A percentile compares a stretch with the other conserved stretches of the same genome.
phyloP scores from a whole-genome alignment of 306 rosid genomes.

The Rosa multiflora region DNA sequence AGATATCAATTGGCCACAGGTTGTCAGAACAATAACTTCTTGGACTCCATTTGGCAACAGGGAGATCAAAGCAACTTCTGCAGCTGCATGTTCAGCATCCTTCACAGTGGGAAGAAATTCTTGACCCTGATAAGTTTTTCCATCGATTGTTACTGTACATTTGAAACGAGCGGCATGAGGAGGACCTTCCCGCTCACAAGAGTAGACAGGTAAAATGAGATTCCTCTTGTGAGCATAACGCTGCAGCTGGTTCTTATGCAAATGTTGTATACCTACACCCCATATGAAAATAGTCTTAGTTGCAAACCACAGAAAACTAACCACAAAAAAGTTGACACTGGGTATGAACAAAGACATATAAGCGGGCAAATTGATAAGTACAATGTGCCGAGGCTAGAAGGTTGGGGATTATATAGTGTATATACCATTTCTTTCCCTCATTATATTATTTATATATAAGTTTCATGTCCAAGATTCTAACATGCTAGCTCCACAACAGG shows the following conservation, averaged over 20 bases:
- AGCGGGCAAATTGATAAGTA: background rate
- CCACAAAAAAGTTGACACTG: background rate
- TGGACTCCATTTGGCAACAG: conserved; percentile 43
- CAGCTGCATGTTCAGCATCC: conserved; percentile 94
- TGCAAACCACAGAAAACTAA: background rate
- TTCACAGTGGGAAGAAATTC: conserved; percentile 52
- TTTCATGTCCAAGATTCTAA: background rate
- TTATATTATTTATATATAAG: background rate
- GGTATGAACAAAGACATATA: background rate
- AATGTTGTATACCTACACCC: conserved; percentile 42
- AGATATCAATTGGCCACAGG: conserved; percentile 14
- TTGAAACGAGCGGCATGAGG: conserved; percentile 68
- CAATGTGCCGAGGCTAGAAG: background rate
- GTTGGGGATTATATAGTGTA: background rate
- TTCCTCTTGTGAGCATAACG: conserved; percentile 60
- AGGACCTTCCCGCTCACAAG: conserved; percentile 79
- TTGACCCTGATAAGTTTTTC: conserved; percentile 55
- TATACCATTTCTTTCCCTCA: background rate
- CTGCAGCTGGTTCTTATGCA: conserved; percentile 72
- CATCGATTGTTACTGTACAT: conserved; percentile 64
- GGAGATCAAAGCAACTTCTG: conserved; percentile 66
- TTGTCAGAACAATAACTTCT: conserved; percentile 56
- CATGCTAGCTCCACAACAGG: background rate
- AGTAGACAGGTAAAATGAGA: conserved; percentile 54
- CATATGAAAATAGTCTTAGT: background rate